These are phyloP conservation scores for Malassezia arunalokei DNA, from an alignment of 1,284 basidiomycete genomes.

Conservation along the genomic window DNA sequence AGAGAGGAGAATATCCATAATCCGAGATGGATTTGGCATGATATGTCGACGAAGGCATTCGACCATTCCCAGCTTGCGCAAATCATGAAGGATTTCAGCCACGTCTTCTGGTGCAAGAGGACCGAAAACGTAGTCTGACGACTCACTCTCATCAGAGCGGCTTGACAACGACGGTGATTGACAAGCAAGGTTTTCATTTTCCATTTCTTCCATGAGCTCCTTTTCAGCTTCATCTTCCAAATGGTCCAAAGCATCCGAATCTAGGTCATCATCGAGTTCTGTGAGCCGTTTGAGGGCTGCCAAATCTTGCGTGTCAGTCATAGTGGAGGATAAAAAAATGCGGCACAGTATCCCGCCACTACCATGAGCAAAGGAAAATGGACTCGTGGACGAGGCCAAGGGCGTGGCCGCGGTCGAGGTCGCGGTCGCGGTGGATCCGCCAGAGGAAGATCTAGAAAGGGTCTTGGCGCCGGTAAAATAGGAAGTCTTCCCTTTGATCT, in stretches of 20 bases:
- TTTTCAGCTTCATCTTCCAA: slow-evolving; percentile 36
- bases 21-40: slow-evolving; percentile 12
- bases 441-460: not conserved
- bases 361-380: not conserved
- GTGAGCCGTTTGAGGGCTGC: not conserved
- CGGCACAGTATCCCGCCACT: not conserved
- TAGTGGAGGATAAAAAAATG: not conserved
- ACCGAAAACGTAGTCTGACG: slow-evolving; percentile 1
- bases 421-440: not conserved
- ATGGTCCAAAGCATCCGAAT: slow-evolving; percentile 36
- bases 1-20: slow-evolving; percentile 29
- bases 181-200: not conserved
- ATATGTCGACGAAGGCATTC: slow-evolving; percentile 26
- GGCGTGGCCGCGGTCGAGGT: slow-evolving; percentile 9
- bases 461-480: not conserved
- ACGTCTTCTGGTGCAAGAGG: slow-evolving; percentile 22
- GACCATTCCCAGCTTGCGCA: slow-evolving; percentile 31
- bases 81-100: slow-evolving; percentile 20
- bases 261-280: slow-evolving; percentile 20
- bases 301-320: not conserved
- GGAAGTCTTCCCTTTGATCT: not conserved
- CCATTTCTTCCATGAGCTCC: slow-evolving; percentile 22
- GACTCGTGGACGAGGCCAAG: not conserved
- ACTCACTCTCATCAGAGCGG: not conserved
- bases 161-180: not conserved